Percentiles rank a stretch among this genome's conserved stretches.
phyloP scores from a whole-genome alignment of 2,329 filamentous ascomycete species.

The Neonectria neomacrospora region DNA sequence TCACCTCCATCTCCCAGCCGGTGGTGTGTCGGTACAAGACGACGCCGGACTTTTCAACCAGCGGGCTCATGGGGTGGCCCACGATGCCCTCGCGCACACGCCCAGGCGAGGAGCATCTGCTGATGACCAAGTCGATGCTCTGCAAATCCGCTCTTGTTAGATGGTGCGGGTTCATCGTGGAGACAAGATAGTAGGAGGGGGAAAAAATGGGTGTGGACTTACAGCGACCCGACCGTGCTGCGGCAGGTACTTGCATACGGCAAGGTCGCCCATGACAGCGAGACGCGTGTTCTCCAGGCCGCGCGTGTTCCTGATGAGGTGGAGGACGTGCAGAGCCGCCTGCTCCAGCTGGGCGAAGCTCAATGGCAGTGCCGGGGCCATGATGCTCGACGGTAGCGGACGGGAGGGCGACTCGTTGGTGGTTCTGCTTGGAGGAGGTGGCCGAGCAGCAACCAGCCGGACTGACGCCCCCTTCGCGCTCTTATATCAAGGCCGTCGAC shows the following conservation, averaged over 20 bases:
- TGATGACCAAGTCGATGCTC: conserved; percentile 47
- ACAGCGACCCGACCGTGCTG: conserved; percentile 32
- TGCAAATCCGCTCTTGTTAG: conserved; percentile 14
- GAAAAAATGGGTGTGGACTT: conserved; percentile 5
- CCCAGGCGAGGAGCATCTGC: conserved; percentile 46
- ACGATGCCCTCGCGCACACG: conserved; percentile 45
- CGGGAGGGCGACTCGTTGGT: background rate
- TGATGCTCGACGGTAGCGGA: conserved; percentile 20
- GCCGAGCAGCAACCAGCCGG: conserved; percentile 13
- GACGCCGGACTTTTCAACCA: conserved; percentile 41
- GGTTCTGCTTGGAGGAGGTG: conserved; percentile 4
- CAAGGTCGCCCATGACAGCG: conserved; percentile 43
- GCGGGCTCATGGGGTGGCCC: conserved; percentile 44
- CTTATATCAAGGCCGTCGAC: background rate
- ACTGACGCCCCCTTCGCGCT: background rate
- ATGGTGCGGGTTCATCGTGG: accelerated
- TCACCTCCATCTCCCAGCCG: conserved; percentile 46
- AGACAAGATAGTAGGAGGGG: no score
- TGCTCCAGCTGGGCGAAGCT: conserved; percentile 65
- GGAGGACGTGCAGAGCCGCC: conserved; percentile 85
- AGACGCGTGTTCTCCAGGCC: conserved; percentile 45
- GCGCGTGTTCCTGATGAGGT: conserved; percentile 74
- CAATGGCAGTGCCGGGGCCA: conserved; percentile 40
- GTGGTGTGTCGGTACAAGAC: conserved; percentile 41
- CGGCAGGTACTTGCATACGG: conserved; percentile 43